Base-by-base conservation (phyloP, 1,139 yeast species). In the Cylindricascospora bacillispora region DNA sequence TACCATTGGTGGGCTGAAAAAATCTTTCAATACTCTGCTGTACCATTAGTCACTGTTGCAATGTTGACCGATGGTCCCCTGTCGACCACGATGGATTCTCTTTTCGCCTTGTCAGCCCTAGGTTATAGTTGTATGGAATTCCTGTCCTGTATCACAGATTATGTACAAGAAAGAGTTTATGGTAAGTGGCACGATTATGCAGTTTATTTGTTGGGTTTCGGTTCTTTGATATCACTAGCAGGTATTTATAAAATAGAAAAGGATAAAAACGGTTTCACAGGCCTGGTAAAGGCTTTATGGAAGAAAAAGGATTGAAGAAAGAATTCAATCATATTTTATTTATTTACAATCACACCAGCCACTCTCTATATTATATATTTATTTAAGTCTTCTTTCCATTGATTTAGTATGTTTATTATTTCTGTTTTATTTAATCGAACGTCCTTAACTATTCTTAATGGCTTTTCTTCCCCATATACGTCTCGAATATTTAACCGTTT, bases 91-190 rank as follows among this genome's bases (percentile, higher is more conserved):
- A 46, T 71, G 9, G 92, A 79, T 54, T 61, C 82, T 9, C 41
- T 69, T 3, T 61, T 77, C 45, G 63, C 75, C 13, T 58, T 72
- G 13, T 56, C 71, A 15, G 50, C 76, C 36, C 59, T 78, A 44
- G 66, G 70, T 40, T 89, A 79, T 54, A 63, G 74, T 36, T 73
- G 67, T 52, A 70, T 74, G 43, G 92, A 89, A 19, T 70, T 78
- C 61, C 76, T 76, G 55, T 62, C 81, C 28, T 79, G 92, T 64
- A 78, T 80, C 43, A 72, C 71, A 35, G 93, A 80, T 57, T 80
- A 80, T 59, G 73, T 80, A 33, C 85, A 85, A 24, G 54, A 61
- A 40, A 65, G 93, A 60, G 80, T 74, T 13, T 80, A 74, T 48
- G 89, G 89, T 25, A 54, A 63, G 22, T 70, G 67, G 65, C 75